phyloP scores from a whole-genome alignment of 2,329 filamentous ascomycete species.

The Ilyonectria sp. region DNA sequence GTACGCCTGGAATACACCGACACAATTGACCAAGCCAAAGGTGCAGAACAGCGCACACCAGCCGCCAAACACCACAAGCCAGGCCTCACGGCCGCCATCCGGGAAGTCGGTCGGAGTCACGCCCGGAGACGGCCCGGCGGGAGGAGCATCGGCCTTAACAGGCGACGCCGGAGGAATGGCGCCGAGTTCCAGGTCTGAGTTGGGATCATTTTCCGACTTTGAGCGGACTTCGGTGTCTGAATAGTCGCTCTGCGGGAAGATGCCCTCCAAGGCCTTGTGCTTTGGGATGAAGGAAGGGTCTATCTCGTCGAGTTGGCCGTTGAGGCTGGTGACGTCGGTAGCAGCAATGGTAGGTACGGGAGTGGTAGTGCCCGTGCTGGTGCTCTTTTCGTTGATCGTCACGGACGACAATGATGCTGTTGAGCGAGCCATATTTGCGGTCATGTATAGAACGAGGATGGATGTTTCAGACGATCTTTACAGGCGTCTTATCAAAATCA shows the following conservation, averaged over 20 bases:
- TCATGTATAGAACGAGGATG: not conserved
- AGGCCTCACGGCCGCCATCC: constrained; percentile 71
- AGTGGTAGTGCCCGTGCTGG: not conserved
- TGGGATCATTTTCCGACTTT: constrained; percentile 49
- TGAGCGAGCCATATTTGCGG: constrained; percentile 43
- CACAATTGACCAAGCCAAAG: constrained; percentile 61
- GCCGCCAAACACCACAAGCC: constrained; percentile 68
- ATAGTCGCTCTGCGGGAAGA: constrained; percentile 27
- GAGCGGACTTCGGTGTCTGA: constrained; percentile 38
- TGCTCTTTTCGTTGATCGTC: constrained; percentile 43
- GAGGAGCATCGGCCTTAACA: constrained; percentile 27
- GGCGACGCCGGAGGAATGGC: not conserved
- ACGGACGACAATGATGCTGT: constrained; percentile 46
- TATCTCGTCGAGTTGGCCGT: constrained; percentile 10
- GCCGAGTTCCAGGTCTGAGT: constrained; percentile 48
- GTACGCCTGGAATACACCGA: constrained; percentile 73
- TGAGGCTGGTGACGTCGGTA: constrained; percentile 31
- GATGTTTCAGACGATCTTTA: not conserved
- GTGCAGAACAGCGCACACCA: constrained; percentile 62
- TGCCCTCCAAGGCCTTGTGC: constrained; percentile 15
- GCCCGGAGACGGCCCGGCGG: constrained; percentile 48
- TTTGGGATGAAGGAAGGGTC: constrained; percentile 6
- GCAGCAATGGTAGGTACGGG: constrained; percentile 15
- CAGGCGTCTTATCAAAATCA: not conserved
- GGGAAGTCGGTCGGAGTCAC: constrained; percentile 68